Evolutionary conservation across 202 grass and related monocot genomes (phyloP).

Genomic region (Panicum virgatum): DNA sequence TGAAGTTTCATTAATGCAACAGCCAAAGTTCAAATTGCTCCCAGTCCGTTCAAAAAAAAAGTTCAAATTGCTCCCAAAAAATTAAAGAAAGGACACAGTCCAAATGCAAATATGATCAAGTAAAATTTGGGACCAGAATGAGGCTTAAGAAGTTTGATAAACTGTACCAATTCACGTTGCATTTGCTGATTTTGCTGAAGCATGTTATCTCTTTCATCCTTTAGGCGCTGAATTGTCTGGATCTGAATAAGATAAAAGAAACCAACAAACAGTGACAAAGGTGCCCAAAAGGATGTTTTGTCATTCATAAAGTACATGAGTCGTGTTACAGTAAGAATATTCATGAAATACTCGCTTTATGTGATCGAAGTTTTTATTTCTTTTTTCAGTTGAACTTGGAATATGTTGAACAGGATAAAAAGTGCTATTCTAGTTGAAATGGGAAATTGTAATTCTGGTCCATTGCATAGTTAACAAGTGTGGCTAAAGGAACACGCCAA

Average conservation of each 20-base stretch:
- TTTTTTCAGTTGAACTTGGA: not conserved
- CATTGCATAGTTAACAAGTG: conserved; percentile 2
- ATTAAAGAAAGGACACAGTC: not conserved
- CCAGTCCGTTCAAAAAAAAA: too few species aligned
- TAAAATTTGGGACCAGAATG: not conserved
- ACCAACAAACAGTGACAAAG: conserved; percentile 25
- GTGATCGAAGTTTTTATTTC: not conserved
- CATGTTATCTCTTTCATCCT: conserved; percentile 79
- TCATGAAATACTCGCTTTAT: conserved; percentile 7
- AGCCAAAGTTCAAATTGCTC: not conserved
- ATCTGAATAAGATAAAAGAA: conserved; percentile 54
- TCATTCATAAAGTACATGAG: conserved; percentile 3
- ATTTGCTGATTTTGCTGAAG: conserved; percentile 95
- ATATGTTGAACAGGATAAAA: conserved; percentile 12
- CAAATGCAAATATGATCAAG: conserved; percentile 30
- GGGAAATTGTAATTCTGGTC: not conserved
- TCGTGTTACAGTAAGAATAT: conserved; percentile 10
- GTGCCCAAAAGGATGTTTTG: conserved; percentile 10
- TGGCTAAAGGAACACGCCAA: conserved; percentile 29
- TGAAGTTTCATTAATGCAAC: not conserved
- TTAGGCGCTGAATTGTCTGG: conserved; percentile 72
- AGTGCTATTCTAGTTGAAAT: conserved; percentile 5
- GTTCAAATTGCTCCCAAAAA: too few species aligned
- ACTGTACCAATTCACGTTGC: conserved; percentile 76
- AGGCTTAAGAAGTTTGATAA: not conserved